Percentiles rank a stretch among this genome's conserved stretches.
Conservation (phyloP, 2,329 filamentous ascomycete species). For the Aspergillus oerlinghausenensis region DNA sequence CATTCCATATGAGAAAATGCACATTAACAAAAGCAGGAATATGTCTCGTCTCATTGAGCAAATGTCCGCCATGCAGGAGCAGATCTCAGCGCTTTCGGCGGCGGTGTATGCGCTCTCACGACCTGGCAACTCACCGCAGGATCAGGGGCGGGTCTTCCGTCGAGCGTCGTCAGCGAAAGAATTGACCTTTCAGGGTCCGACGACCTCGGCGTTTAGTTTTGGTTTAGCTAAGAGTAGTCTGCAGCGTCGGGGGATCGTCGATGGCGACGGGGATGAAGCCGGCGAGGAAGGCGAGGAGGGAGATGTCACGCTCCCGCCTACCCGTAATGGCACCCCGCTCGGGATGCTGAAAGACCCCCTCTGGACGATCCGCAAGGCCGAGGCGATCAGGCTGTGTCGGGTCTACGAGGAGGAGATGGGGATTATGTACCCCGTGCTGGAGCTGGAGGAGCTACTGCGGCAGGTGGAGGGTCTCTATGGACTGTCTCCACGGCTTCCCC, state of each 20-base stretch:
- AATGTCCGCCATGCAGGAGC: conserved; percentile 49
- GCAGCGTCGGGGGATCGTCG: conserved; percentile 78
- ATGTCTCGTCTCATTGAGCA: conserved; percentile 21
- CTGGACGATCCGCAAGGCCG: conserved; percentile 67
- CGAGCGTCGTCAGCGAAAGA: conserved; percentile 39
- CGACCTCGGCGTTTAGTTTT: conserved; percentile 75
- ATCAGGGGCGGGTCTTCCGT: conserved; percentile 11
- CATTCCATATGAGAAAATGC: neutral
- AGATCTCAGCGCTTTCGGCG: conserved; percentile 70
- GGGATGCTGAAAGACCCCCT: conserved; percentile 57
- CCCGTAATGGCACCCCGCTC: no score
- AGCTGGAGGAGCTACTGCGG: conserved; percentile 62
- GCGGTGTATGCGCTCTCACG: conserved; percentile 63
- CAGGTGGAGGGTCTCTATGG: conserved; percentile 63
- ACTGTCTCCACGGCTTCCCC: conserved; percentile 3
- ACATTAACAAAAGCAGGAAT: neutral
- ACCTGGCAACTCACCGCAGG: conserved; percentile 15
- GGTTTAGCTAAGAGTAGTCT: conserved; percentile 81
- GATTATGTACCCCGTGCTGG: conserved; percentile 81
- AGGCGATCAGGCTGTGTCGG: conserved; percentile 72
- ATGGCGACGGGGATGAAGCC: conserved; percentile 31
- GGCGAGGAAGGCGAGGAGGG: conserved; percentile 18
- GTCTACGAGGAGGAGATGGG: conserved; percentile 85
- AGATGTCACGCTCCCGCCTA: no score
- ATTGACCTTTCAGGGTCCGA: conserved; percentile 74